Evolutionary conservation across 768 basidiomycete genomes (phyloP).

Genomic region (Austroboletus festivus): DNA sequence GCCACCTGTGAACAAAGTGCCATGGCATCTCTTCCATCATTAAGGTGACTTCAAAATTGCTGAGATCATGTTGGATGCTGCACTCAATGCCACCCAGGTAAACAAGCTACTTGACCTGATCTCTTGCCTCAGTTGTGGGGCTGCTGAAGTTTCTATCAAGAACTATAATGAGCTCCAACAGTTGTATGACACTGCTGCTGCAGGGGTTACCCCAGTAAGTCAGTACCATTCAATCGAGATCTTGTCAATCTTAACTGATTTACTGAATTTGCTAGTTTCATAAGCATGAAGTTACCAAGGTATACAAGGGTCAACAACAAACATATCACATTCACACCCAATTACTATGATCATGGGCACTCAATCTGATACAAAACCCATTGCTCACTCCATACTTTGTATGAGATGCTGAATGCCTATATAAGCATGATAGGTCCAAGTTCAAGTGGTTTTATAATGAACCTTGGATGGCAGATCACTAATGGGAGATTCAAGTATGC

Average conservation of each 20-base stretch:
- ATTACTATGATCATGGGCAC: slow-evolving; percentile 6
- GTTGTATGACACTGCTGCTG: slow-evolving; percentile 1
- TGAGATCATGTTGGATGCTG: too few relatives aligned
- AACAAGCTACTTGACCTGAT: slow-evolving; percentile 5
- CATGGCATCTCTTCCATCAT: slow-evolving; percentile 4
- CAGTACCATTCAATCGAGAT: neutral
- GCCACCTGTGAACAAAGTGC: slow-evolving; percentile 4
- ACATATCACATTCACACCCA: neutral
- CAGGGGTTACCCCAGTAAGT: slow-evolving; percentile 7
- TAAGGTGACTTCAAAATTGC: slow-evolving; percentile 9
- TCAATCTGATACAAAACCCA: slow-evolving; percentile 1
- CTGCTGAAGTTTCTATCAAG: slow-evolving; percentile 9
- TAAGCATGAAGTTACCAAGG: neutral
- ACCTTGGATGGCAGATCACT: slow-evolving; percentile 8
- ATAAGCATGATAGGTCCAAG: neutral
- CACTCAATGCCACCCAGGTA: too few relatives aligned
- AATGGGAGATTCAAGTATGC: slow-evolving; percentile 11
- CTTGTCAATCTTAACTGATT: too few relatives aligned
- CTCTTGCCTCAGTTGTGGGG: slow-evolving; percentile 6
- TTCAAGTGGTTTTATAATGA: slow-evolving; percentile 6
- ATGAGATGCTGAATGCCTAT: slow-evolving; percentile 11
- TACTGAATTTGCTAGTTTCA: too few relatives aligned
- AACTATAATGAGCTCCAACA: slow-evolving; percentile 1
- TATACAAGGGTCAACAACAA: slow-evolving; percentile 1
- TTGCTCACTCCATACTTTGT: slow-evolving; percentile 14